Evolutionary conservation across 805 yeast species (phyloP).

Genomic region (Yamadazyma ubonensis): DNA sequence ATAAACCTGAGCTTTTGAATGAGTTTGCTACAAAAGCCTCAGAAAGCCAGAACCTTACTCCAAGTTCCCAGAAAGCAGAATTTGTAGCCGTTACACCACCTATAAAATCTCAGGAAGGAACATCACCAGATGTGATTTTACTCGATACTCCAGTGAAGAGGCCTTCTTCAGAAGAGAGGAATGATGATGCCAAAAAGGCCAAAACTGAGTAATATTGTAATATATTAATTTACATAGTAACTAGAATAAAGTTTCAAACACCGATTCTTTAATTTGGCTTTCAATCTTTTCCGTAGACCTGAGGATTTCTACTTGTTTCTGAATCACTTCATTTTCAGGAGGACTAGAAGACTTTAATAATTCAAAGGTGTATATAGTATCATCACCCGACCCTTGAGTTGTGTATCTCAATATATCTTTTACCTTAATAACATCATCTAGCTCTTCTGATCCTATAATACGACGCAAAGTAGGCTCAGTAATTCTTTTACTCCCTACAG

Average conservation of each 20-base stretch:
- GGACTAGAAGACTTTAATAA: not conserved
- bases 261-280: not conserved
- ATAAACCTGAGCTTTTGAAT: slow-evolving; percentile 31
- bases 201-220: not conserved
- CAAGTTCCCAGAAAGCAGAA: no score
- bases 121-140: not conserved
- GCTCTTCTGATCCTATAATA: not conserved
- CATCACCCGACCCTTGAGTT: not conserved
- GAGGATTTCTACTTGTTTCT: not conserved
- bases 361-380: not conserved
- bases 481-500: slow-evolving; percentile 6
- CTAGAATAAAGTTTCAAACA: not conserved
- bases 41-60: not conserved
- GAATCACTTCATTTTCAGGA: not conserved
- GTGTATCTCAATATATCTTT: slow-evolving; percentile 1
- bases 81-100: not conserved
- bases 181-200: not conserved
- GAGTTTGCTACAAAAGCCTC: slow-evolving; percentile 17
- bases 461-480: not conserved
- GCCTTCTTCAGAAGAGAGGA: not conserved
- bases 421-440: not conserved
- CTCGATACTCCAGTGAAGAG: not conserved
- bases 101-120: no score
- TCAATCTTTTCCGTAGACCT: not conserved
- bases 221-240: not conserved